These are phyloP conservation scores for Coemansia sp. DNA, from an alignment of 371 early-diverging fungal genomes.

Conservation along the genomic window DNA sequence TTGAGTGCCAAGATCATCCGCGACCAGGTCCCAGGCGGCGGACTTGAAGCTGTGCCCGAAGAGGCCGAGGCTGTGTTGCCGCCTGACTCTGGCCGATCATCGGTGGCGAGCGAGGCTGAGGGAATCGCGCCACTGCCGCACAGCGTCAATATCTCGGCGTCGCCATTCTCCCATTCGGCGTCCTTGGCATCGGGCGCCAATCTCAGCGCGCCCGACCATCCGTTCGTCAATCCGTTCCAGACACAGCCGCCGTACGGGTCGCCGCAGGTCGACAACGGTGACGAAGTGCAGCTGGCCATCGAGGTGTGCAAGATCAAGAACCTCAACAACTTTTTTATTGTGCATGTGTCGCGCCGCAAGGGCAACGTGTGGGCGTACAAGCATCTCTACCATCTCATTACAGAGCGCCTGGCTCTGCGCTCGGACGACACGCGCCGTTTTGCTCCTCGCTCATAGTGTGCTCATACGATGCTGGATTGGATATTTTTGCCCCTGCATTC, in stretches of 20 bases:
- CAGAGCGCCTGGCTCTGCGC: slow-evolving; percentile 48
- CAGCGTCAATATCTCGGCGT: slow-evolving; percentile 17
- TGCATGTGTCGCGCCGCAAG: slow-evolving; percentile 84
- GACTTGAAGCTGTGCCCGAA: slow-evolving; percentile 41
- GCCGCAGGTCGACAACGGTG: slow-evolving; percentile 74
- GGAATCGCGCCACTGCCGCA: slow-evolving; percentile 14
- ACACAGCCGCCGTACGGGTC: slow-evolving; percentile 87
- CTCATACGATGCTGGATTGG: too few species aligned
- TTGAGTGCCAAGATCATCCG: slow-evolving; percentile 29
- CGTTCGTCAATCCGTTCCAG: slow-evolving; percentile 43
- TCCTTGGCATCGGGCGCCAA: slow-evolving; percentile 32
- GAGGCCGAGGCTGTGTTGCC: slow-evolving; percentile 24
- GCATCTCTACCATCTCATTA: slow-evolving; percentile 72
- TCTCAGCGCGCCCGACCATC: slow-evolving; percentile 11
- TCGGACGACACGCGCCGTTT: slow-evolving; percentile 38
- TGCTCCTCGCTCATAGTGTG: neutral
- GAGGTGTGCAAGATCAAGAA: slow-evolving; percentile 90
- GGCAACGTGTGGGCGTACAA: slow-evolving; percentile 95
- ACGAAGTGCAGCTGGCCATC: slow-evolving; percentile 80
- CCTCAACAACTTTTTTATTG: slow-evolving; percentile 83
- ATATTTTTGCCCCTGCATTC: too few species aligned
- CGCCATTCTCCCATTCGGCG: slow-evolving; percentile 42
- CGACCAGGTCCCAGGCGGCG: slow-evolving; percentile 25
- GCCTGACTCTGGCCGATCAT: neutral
- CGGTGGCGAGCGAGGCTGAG: neutral